These are phyloP conservation scores for Isabelozyma pseudorhagii DNA, from an alignment of 805 yeast genomes.

Conservation along the genomic window DNA sequence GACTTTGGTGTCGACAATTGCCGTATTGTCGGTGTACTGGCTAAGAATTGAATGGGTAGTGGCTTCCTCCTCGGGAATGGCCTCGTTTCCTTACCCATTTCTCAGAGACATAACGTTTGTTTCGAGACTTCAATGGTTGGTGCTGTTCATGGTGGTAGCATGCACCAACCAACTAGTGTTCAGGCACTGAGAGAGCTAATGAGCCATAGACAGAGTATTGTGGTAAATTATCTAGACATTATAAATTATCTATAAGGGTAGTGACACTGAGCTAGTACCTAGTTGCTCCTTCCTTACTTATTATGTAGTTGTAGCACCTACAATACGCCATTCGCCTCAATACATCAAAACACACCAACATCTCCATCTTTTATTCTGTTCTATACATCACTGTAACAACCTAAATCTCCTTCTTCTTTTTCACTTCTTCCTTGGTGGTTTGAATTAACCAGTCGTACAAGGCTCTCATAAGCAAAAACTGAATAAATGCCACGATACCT, in stretches of 20 bases:
- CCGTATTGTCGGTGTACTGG: conserved; percentile 12
- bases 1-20: conserved; percentile 3
- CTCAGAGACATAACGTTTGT: conserved; percentile 2
- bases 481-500: conserved; percentile 27
- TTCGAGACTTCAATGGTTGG: conserved; percentile 8
- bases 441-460: conserved; percentile 18
- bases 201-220: too few species aligned
- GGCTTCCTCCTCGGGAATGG: conserved; percentile 2
- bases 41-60: conserved; percentile 9
- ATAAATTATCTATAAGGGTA: too few species aligned
- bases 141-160: conserved; percentile 2
- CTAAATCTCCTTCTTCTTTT: conserved; percentile 3
- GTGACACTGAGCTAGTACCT: too few species aligned
- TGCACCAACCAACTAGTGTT: background rate
- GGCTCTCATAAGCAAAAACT: conserved; percentile 25
- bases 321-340: too few species aligned
- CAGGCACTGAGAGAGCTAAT: background rate
- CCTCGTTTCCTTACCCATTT: conserved; percentile 17
- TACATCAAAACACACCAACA: too few species aligned
- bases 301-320: too few species aligned
- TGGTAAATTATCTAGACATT: too few species aligned
- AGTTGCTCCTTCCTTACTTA: too few species aligned
- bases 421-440: conserved; percentile 8
- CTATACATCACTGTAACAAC: too few species aligned
- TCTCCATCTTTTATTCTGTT: too few species aligned